Evolutionary conservation across 768 basidiomycete species (phyloP).

Genomic region (Leccinum variicolor): DNA sequence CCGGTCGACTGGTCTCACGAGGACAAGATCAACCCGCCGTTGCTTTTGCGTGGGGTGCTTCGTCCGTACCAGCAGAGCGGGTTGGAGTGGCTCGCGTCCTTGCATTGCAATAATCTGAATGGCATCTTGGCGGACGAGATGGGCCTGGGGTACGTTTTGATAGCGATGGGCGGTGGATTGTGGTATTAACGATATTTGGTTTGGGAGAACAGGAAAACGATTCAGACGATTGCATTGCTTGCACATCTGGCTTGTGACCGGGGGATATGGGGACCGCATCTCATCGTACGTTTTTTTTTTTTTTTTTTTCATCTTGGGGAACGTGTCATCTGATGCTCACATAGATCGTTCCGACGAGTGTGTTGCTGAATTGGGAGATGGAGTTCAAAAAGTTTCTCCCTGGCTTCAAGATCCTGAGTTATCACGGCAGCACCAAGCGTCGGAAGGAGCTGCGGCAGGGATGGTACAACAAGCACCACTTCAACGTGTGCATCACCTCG

Average conservation of each 20-base stretch:
- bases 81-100: constrained; percentile 88
- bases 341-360: constrained; percentile 87
- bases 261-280: constrained; percentile 90
- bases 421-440: constrained; percentile 87
- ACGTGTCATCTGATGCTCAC: background rate
- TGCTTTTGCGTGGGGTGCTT: constrained; percentile 81
- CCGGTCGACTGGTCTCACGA: constrained; percentile 66
- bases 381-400: constrained; percentile 97
- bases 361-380: constrained; percentile 94
- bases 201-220: constrained; percentile 66
- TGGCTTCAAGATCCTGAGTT: constrained; percentile 81
- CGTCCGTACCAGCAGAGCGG: constrained; percentile 94
- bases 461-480: constrained; percentile 85
- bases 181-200: background rate
- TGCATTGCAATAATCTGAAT: constrained; percentile 78
- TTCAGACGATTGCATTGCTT: constrained; percentile 92
- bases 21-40: constrained; percentile 55
- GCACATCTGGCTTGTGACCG: constrained; percentile 90
- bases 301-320: background rate
- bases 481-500: constrained; percentile 94
- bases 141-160: constrained; percentile 76
- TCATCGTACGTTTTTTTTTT: constrained; percentile 53
- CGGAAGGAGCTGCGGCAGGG: constrained; percentile 87
- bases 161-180: background rate
- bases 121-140: constrained; percentile 92